Conservation (phyloP, 2,329 filamentous ascomycete species). For the Aspergillus uvarum region DNA sequence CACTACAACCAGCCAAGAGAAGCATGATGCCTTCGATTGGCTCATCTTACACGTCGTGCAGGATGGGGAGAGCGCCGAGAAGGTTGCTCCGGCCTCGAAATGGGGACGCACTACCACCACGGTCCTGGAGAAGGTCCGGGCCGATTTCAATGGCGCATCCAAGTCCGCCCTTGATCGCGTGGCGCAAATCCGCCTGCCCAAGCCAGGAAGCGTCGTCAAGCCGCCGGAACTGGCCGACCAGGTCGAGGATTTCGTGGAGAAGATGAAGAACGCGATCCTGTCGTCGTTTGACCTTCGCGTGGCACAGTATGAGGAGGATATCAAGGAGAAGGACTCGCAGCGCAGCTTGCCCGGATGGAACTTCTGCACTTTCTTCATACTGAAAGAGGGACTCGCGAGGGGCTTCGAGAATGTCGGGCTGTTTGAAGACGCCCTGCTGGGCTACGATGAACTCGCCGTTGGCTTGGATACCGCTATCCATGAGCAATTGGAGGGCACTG, state of each 20-base stretch:
- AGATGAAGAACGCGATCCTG: slow-evolving; percentile 83
- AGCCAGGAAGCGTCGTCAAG: slow-evolving; percentile 56
- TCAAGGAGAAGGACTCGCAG: slow-evolving; percentile 88
- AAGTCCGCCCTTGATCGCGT: slow-evolving; percentile 76
- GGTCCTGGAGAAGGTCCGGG: slow-evolving; percentile 81
- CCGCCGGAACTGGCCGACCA: slow-evolving; percentile 76
- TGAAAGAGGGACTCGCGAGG: slow-evolving; percentile 90
- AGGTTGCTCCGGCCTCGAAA: slow-evolving; percentile 63
- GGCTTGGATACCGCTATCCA: slow-evolving; percentile 80
- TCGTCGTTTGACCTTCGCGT: slow-evolving; percentile 88
- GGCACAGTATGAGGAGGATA: slow-evolving; percentile 93
- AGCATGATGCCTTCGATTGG: slow-evolving; percentile 96
- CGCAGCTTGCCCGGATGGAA: slow-evolving; percentile 92
- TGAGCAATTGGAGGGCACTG: slow-evolving; percentile 64
- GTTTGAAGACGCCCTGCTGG: slow-evolving; percentile 89
- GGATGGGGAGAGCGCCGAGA: slow-evolving; percentile 68
- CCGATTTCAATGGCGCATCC: slow-evolving; percentile 80
- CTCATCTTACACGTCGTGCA: slow-evolving; percentile 91
- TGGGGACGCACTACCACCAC: slow-evolving; percentile 80
- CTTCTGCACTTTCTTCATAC: slow-evolving; percentile 97
- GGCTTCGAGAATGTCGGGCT: slow-evolving; percentile 96
- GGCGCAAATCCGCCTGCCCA: slow-evolving; percentile 75
- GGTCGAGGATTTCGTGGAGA: slow-evolving; percentile 79
- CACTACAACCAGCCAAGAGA: slow-evolving; percentile 68
- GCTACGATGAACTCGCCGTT: slow-evolving; percentile 89